Evolutionary conservation across 805 yeast species (phyloP).

Genomic region (Ogataea trehalophila): DNA sequence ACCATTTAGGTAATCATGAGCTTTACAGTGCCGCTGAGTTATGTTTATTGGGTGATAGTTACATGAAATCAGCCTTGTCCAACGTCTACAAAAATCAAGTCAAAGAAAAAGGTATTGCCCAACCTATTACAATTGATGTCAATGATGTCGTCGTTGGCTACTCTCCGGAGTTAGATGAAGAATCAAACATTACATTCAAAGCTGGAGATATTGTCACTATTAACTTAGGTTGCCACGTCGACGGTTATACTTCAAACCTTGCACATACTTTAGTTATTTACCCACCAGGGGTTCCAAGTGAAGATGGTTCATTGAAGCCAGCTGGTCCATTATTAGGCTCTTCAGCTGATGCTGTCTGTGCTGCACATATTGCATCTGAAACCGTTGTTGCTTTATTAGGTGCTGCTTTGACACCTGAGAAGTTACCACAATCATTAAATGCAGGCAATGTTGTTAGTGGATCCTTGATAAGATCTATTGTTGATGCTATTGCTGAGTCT

Average conservation of each 20-base stretch:
- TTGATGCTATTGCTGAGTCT: constrained; percentile 79
- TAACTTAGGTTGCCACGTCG: constrained; percentile 85
- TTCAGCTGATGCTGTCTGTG: constrained; percentile 86
- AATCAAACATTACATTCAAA: constrained; percentile 39
- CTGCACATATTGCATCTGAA: constrained; percentile 85
- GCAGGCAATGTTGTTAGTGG: constrained; percentile 54
- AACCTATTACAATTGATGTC: constrained; percentile 85
- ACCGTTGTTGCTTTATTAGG: constrained; percentile 77
- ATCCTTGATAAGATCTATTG: constrained; percentile 61
- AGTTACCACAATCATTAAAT: constrained; percentile 50
- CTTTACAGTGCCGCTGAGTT: constrained; percentile 60
- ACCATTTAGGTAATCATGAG: constrained; percentile 52
- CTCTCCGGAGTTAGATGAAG: constrained; percentile 79
- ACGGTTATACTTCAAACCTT: constrained; percentile 85
- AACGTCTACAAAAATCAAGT: constrained; percentile 58
- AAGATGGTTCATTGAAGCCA: constrained; percentile 40
- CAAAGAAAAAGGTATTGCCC: constrained; percentile 86
- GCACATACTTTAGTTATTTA: constrained; percentile 85
- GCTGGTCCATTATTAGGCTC: constrained; percentile 78
- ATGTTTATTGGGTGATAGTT: constrained; percentile 79
- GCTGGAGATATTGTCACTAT: constrained; percentile 87
- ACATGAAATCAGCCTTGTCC: constrained; percentile 54
- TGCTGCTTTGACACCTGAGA: constrained; percentile 69
- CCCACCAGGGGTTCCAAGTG: constrained; percentile 48
- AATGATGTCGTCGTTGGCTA: constrained; percentile 75